These are phyloP conservation scores for Acanthamoeba lenticulata DNA, from an alignment of 208 protist genomes.

Conservation along the genomic window DNA sequence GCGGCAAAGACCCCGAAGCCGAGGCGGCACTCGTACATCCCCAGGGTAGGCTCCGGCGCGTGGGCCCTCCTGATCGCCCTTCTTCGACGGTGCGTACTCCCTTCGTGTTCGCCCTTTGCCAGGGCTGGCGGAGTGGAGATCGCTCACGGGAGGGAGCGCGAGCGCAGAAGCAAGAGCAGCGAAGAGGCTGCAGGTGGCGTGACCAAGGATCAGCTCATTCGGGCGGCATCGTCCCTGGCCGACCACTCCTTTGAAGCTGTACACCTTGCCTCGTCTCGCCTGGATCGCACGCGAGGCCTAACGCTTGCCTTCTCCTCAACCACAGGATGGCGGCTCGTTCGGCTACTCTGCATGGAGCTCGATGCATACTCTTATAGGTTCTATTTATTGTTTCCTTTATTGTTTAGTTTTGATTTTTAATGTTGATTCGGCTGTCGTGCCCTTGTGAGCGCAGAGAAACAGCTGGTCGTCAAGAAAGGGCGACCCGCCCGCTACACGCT, in stretches of 20 bases:
- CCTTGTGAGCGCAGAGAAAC: constrained; percentile 6
- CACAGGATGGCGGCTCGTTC: too few species aligned
- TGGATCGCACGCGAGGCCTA: too few species aligned
- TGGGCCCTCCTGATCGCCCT: constrained; percentile 8
- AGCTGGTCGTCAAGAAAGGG: neutral
- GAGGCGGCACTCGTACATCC: too few species aligned
- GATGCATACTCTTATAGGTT: neutral
- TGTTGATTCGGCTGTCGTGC: neutral
- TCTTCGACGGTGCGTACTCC: neutral
- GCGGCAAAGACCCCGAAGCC: too few species aligned
- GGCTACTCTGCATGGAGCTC: constrained; percentile 31
- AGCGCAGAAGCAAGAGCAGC: too few species aligned
- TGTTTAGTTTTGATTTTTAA: neutral
- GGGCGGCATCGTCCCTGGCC: neutral
- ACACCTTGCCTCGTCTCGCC: too few species aligned
- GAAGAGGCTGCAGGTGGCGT: too few species aligned
- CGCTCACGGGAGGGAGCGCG: neutral
- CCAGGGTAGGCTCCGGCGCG: neutral
- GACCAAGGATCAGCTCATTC: neutral
- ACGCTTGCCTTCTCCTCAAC: too few species aligned
- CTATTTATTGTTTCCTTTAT: neutral
- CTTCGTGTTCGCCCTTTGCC: neutral
- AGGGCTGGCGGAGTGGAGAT: neutral
- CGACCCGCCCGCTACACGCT: neutral
- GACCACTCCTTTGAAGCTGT: constrained; percentile 21